phyloP scores from a whole-genome alignment of 2,329 filamentous ascomycete genomes.

The Curvularia lunata region DNA sequence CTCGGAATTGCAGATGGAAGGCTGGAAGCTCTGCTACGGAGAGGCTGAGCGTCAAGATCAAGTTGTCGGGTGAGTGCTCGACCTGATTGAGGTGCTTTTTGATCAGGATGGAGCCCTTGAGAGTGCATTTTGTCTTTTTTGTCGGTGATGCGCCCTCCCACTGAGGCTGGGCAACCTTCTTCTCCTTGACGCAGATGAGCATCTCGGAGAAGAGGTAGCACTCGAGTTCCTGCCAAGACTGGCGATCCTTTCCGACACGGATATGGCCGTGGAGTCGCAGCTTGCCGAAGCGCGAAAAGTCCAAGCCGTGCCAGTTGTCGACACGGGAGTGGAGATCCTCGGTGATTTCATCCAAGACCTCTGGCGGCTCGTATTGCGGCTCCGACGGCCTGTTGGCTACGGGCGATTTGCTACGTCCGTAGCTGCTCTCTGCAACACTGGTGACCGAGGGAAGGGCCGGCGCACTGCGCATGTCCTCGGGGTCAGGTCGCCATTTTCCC shows the following conservation, averaged over 20 bases:
- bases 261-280: conserved; percentile 87
- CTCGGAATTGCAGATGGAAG: conserved; percentile 90
- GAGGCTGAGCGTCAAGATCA: conserved; percentile 84
- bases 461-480: conserved; percentile 71
- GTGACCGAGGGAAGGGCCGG: conserved; percentile 59
- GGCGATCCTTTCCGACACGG: conserved; percentile 92
- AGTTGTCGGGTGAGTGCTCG: conserved; percentile 74
- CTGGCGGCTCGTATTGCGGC: conserved; percentile 73
- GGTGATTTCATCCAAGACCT: conserved; percentile 82
- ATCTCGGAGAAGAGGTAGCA: conserved; percentile 98
- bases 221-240: conserved; percentile 96
- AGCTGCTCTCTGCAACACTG: conserved; percentile 54
- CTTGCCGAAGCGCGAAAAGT: conserved; percentile 92
- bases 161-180: conserved; percentile 72
- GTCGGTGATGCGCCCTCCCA: conserved; percentile 66
- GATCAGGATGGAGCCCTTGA: conserved; percentile 97
- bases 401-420: conserved; percentile 64
- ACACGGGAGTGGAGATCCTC: conserved; percentile 85
- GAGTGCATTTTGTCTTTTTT: conserved; percentile 77
- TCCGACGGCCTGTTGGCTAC: conserved; percentile 55
- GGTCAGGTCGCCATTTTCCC: conserved; percentile 85
- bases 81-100: conserved; percentile 97
- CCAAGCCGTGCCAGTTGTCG: conserved; percentile 97
- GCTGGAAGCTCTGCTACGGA: conserved; percentile 91
- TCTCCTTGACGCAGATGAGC: conserved; percentile 99